phyloP scores from a whole-genome alignment of 2,329 filamentous ascomycete species.

The Colletotrichum zoysiae region DNA sequence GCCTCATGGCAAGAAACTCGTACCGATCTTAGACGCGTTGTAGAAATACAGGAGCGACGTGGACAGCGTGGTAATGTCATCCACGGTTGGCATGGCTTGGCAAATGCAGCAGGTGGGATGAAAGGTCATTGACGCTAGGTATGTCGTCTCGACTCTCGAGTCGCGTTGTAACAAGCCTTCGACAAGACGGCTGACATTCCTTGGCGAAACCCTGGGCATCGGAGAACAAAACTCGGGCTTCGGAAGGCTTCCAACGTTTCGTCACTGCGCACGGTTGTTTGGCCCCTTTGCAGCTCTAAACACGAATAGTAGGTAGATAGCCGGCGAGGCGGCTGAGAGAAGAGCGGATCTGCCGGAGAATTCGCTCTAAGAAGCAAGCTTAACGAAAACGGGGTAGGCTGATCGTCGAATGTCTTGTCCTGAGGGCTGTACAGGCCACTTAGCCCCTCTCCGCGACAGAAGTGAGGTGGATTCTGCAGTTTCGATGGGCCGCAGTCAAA shows the following conservation, averaged over 20 bases:
- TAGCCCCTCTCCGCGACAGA: constrained; percentile 30
- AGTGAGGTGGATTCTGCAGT: constrained; percentile 20
- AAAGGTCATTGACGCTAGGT: constrained; percentile 34
- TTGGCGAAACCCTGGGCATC: constrained; percentile 32
- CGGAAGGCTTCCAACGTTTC: constrained; percentile 33
- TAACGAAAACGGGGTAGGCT: constrained; percentile 29
- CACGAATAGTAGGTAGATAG: neutral
- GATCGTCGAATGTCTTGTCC: constrained; percentile 26
- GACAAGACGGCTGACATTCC: constrained; percentile 36
- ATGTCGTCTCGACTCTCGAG: constrained; percentile 36
- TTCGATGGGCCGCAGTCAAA: constrained; percentile 19
- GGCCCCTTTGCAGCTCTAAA: constrained; percentile 1
- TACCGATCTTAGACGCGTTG: neutral
- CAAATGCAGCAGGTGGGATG: constrained; percentile 32
- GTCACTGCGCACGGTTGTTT: constrained; percentile 36
- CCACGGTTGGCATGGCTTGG: constrained; percentile 32
- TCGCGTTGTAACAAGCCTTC: constrained; percentile 36
- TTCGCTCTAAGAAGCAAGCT: constrained; percentile 34
- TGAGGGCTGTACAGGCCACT: constrained; percentile 30
- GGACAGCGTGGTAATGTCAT: constrained; percentile 27
- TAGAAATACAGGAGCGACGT: neutral
- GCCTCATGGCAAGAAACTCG: neutral
- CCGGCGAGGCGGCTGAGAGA: neutral
- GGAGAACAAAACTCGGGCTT: constrained; percentile 23
- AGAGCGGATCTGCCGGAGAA: constrained; percentile 28